Base-by-base conservation (phyloP, 2,329 filamentous ascomycete species). In the Beauveria medogensis region DNA sequence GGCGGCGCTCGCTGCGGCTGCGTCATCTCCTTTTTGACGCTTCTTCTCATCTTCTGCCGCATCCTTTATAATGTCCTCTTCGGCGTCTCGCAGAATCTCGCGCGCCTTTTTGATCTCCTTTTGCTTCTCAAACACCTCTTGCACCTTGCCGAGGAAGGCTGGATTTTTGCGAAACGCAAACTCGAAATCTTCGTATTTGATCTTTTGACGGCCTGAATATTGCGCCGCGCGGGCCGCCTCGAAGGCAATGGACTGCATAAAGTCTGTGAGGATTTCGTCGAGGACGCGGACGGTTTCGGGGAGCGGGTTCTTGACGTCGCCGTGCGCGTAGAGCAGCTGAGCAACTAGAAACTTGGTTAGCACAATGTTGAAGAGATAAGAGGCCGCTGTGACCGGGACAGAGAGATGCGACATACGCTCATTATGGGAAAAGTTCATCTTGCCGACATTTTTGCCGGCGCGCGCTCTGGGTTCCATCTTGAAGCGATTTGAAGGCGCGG, bases 141-240 rank as follows among this genome's bases (percentile, higher is more conserved):
- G 86, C 59, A 97, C 92, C 69, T 93, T 87, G 54, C 94, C 94
- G 48, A 97, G 80, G 72, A 96, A 95, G 62, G 84, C 80, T 9
- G 90, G 87, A 69, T 97, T 95, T 65, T 89, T 85, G 37, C 94
- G 85, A 67, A 97, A 84, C 44, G 92, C 91, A 75, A 96, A 99
- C 70, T 95, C 92, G 77, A 99, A 96, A 75, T 99, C 94, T 70
- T 97, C 93, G 69, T 96, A 90, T 74, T 99, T 99, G 76, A 99
- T 92, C 77, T 99, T 99, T 69, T 96, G 91, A 2, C 94, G 89
- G 0, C 92, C 89, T 2, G 90, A 87, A 74, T 96, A 91, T 72
- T 90, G 87, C 0, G 94, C 94, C 58, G 88, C 87, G 50, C 90
- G 86, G 5, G 92, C 91, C 4, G 94, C 93, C 71, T 91, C 88